Conservation (phyloP, 495 filamentous ascomycete genomes). For the Xylaria scruposa region DNA sequence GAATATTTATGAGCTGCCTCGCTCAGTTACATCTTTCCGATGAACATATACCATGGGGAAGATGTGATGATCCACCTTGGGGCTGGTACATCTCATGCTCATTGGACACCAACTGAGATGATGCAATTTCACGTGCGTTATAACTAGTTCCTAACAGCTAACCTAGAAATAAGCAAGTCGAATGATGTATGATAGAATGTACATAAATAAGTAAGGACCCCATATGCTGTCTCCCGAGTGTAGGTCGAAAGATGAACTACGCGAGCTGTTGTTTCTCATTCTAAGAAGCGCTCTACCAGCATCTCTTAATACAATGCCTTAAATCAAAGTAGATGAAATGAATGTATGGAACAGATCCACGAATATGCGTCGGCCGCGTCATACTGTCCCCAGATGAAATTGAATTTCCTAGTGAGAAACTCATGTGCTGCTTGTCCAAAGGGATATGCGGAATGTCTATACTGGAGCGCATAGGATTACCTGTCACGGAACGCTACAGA, state of each 20-base stretch:
- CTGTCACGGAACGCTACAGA: no score
- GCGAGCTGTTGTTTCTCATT: no score
- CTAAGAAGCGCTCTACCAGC: not conserved
- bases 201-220: no score
- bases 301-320: not conserved
- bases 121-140: conserved; percentile 1
- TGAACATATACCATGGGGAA: not conserved
- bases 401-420: no score
- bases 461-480: no score
- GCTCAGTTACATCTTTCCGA: not conserved
- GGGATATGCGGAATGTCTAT: no score
- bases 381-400: no score
- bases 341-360: not conserved
- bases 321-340: not conserved
- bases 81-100: not conserved
- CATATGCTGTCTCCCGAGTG: no score
- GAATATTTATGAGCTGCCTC: not conserved
- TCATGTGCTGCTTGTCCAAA: no score
- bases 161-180: not conserved
- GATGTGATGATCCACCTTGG: not conserved
- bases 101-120: not conserved
- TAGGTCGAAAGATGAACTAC: not conserved
- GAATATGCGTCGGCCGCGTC: no score
- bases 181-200: not conserved
- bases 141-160: not conserved